phyloP scores from a whole-genome alignment of 1,139 yeast genomes.

The Lipomyces yarrowii region DNA sequence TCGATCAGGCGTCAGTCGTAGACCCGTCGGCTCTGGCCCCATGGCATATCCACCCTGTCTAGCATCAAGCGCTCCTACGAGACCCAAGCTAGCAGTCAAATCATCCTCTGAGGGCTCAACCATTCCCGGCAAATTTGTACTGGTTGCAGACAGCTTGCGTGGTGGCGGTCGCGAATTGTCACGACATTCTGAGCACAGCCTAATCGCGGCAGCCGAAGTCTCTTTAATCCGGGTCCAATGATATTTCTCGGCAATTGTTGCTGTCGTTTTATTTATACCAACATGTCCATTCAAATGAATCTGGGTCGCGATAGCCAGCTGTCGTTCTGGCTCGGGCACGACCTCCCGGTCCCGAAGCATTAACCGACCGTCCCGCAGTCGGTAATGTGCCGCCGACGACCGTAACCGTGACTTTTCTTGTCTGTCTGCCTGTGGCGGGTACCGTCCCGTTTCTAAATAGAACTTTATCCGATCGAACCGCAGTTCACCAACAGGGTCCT shows the following conservation, averaged over 20 bases:
- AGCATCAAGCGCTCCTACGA: conserved; percentile 1
- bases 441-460: conserved; percentile 80
- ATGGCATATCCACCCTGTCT: not conserved
- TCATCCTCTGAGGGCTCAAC: conserved; percentile 1
- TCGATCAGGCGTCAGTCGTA: not conserved
- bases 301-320: conserved; percentile 72
- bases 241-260: conserved; percentile 72
- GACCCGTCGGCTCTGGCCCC: not conserved
- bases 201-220: conserved; percentile 78
- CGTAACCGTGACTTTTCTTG: conserved; percentile 84
- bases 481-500: conserved; percentile 54
- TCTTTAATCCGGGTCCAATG: conserved; percentile 93
- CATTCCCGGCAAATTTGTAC: not conserved
- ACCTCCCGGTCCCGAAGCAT: conserved; percentile 83
- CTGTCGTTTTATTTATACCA: conserved; percentile 89
- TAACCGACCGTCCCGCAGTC: conserved; percentile 68
- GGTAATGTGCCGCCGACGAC: conserved; percentile 78
- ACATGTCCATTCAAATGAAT: conserved; percentile 71
- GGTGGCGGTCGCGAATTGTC: conserved; percentile 36
- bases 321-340: conserved; percentile 71
- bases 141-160: conserved; percentile 4
- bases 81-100: not conserved
- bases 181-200: conserved; percentile 76
- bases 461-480: conserved; percentile 77
- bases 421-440: conserved; percentile 80